Evolutionary conservation across 2,329 filamentous ascomycete species (phyloP).

Genomic region (Pestalotiopsis sp.): DNA sequence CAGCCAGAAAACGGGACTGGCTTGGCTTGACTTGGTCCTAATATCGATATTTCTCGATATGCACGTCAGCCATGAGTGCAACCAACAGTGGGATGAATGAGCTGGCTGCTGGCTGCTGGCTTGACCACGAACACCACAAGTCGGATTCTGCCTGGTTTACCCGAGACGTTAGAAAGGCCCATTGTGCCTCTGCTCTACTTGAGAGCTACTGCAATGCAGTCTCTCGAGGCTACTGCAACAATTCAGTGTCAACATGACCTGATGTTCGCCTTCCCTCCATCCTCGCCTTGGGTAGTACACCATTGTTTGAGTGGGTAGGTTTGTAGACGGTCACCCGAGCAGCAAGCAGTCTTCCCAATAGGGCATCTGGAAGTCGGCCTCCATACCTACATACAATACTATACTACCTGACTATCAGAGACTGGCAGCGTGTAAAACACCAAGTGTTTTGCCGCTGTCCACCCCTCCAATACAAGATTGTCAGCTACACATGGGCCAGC

Average conservation of each 20-base stretch:
- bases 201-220: conserved; percentile 1
- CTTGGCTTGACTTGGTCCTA: neutral
- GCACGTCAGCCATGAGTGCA: conserved; percentile 1
- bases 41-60: neutral
- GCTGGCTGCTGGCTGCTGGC: neutral
- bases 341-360: neutral
- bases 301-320: neutral
- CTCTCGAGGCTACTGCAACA: neutral
- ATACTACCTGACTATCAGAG: neutral
- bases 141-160: neutral
- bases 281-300: neutral
- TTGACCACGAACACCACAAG: neutral
- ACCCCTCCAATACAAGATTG: conserved; percentile 14
- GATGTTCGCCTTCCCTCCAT: neutral
- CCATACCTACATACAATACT: neutral
- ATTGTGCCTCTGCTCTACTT: neutral
- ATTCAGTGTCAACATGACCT: conserved; percentile 3
- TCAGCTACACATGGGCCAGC: conserved; percentile 18
- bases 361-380: neutral
- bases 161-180: neutral
- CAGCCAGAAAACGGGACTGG: neutral
- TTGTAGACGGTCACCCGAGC: neutral
- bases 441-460: conserved; percentile 28
- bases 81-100: neutral
- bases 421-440: conserved; percentile 20